Conservation (phyloP, 2,329 filamentous ascomycete genomes). For the Nemania sp. region DNA sequence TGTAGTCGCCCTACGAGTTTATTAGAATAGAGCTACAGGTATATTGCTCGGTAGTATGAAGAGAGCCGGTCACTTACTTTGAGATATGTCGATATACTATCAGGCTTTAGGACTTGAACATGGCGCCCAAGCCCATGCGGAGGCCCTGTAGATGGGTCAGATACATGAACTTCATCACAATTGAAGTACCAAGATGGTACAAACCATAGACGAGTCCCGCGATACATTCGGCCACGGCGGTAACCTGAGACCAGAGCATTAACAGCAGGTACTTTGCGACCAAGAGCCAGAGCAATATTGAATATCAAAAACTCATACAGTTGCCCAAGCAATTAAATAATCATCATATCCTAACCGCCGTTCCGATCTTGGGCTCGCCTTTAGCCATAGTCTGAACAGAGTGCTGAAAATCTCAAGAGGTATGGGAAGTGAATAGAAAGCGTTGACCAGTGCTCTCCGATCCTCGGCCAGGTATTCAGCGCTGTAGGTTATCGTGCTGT, state of each 20-base stretch:
- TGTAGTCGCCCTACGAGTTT: constrained; percentile 33
- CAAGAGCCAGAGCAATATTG: neutral
- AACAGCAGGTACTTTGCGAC: neutral
- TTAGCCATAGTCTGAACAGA: constrained; percentile 29
- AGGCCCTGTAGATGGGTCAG: constrained; percentile 26
- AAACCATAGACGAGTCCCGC: constrained; percentile 31
- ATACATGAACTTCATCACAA: neutral
- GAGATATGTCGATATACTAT: constrained; percentile 27
- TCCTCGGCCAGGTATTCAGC: constrained; percentile 32
- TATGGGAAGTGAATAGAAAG: constrained; percentile 33
- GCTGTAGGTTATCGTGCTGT: constrained; percentile 23
- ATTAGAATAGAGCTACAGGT: constrained; percentile 12
- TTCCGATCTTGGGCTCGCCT: constrained; percentile 25
- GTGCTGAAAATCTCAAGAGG: constrained; percentile 34
- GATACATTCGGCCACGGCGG: constrained; percentile 30
- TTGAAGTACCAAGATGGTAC: neutral
- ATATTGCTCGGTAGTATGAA: neutral
- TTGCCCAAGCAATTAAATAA: constrained; percentile 36
- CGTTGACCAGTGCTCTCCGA: constrained; percentile 25
- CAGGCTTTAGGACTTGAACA: constrained; percentile 26
- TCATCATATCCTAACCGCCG: constrained; percentile 31
- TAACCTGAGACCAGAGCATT: constrained; percentile 16
- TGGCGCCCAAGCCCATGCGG: constrained; percentile 34
- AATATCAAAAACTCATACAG: constrained; percentile 23
- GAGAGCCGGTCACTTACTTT: constrained; percentile 19